Conservation (phyloP, 2,329 filamentous ascomycete species). For the Grosmannia penicillata region DNA sequence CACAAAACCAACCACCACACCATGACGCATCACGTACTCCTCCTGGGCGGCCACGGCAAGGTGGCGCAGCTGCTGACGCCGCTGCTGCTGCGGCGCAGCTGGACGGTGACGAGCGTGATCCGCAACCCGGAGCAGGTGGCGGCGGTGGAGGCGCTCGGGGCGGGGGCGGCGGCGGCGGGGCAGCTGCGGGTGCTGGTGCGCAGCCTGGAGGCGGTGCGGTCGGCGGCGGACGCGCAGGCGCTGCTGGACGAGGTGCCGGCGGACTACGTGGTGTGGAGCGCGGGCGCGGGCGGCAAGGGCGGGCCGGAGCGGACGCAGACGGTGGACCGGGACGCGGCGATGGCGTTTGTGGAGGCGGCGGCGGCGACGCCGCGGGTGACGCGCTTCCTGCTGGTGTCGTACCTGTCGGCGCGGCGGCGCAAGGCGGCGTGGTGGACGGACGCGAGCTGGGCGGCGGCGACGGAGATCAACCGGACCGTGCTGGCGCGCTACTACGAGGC, state of each 20-base stretch:
- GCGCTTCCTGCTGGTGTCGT: constrained; percentile 52
- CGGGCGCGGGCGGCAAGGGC: constrained; percentile 48
- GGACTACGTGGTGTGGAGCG: constrained; percentile 55
- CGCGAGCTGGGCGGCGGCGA: constrained; percentile 27
- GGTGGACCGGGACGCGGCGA: constrained; percentile 49
- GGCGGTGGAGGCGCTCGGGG: constrained; percentile 42
- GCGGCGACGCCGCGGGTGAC: constrained; percentile 36
- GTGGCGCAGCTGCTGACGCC: constrained; percentile 61
- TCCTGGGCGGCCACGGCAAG: constrained; percentile 74
- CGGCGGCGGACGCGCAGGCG: constrained; percentile 41
- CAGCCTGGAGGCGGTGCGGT: constrained; percentile 57
- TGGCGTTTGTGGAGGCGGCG: constrained; percentile 45
- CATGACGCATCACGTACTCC: constrained; percentile 40
- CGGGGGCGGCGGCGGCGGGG: constrained; percentile 25
- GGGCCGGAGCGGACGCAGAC: constrained; percentile 25
- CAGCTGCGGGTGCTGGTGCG: constrained; percentile 54
- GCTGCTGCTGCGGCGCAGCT: constrained; percentile 56
- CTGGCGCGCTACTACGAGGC: constrained; percentile 43
- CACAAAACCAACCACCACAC: constrained; percentile 1
- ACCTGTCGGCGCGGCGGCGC: constrained; percentile 35
- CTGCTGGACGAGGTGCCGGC: constrained; percentile 46
- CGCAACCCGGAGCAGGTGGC: constrained; percentile 53
- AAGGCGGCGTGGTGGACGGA: constrained; percentile 41
- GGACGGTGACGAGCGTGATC: constrained; percentile 67
- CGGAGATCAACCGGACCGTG: constrained; percentile 23